Evolutionary conservation across 2,329 filamentous ascomycete species (phyloP), one percentile per base, ranked within the genome.

Genomic region (Emmonsia crescens): DNA sequence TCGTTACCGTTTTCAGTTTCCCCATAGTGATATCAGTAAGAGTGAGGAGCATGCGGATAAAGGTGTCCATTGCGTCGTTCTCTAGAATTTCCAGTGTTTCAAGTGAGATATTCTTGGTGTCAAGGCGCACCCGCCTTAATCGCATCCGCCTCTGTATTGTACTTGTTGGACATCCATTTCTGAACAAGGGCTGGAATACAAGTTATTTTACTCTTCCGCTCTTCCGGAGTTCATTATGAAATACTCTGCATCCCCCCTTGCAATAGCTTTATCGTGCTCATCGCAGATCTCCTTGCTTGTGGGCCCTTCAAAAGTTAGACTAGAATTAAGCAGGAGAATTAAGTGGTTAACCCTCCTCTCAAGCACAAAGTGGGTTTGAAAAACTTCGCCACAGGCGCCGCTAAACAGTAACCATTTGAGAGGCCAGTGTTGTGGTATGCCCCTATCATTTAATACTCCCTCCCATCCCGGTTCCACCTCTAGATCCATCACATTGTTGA

Each of bases 371-470:
- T 65, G 68, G 2, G 55, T 67, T 21, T 49, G 61, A 19, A 66
- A 44, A 5, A 68, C 42, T 21, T 67, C 64, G 9, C 61, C 65
- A n/a, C 62, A 64, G 2, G 66, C 65, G 5, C 48, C 57, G 21
- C 46, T 57, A 2, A 70, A 12, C 12, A 60, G 2, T 24, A 69
- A 61, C 21, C 65, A 63, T 27, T 67, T 61, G 10, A 70, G 42
- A 1, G 66, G 67, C 69, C 70, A 71, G 44, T 71, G 69, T 16
- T 62, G 27, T 19, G 69, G 69, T 14, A 71, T 63, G 2, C 65
- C 59, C 19, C 55, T 60, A 16, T 72, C 69, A 27, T 67, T 70
- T 6, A 70, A 58, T 0, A 66, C 46, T 60, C 71, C 69, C 16
- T 69, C 60, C 33, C 56, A 69, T 1, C 68, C 70, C 5, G 58